phyloP scores from a whole-genome alignment of 345 rosid genomes.

The Citrus reticulata region DNA sequence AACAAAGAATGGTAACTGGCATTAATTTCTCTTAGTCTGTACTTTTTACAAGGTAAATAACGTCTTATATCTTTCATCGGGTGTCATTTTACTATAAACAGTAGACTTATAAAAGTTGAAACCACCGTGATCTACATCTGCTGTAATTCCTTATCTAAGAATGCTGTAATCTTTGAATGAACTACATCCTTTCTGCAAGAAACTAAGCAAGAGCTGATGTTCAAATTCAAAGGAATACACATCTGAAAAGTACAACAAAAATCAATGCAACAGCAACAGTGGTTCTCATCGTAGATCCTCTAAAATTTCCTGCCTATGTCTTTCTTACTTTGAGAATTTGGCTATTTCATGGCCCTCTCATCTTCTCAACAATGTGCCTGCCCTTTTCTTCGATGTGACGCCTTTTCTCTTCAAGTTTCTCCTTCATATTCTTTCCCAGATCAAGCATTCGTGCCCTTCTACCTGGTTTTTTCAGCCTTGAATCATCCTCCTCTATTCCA shows the following conservation, averaged over 20 bases:
- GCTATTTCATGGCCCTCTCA: constrained; percentile 55
- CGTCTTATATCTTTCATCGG: background rate
- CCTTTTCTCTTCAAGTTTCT: constrained; percentile 84
- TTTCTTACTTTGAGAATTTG: background rate
- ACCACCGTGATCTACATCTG: background rate
- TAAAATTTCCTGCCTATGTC: background rate
- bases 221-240: background rate
- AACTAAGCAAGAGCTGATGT: background rate
- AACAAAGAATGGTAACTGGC: too few relatives aligned
- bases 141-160: background rate
- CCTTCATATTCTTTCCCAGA: constrained; percentile 85
- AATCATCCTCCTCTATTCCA: constrained; percentile 46
- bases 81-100: background rate
- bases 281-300: background rate
- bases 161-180: background rate
- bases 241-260: background rate
- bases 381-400: constrained; percentile 79
- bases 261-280: background rate
- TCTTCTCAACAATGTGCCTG: constrained; percentile 76
- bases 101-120: background rate
- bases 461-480: constrained; percentile 56
- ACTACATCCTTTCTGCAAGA: background rate
- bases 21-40: too few relatives aligned
- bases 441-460: constrained; percentile 72
- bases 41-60: background rate